A percentile compares a stretch with the other conserved stretches of the same genome.
Evolutionary conservation across 257 asterid species (phyloP).

Genomic region (Mentha longifolia): DNA sequence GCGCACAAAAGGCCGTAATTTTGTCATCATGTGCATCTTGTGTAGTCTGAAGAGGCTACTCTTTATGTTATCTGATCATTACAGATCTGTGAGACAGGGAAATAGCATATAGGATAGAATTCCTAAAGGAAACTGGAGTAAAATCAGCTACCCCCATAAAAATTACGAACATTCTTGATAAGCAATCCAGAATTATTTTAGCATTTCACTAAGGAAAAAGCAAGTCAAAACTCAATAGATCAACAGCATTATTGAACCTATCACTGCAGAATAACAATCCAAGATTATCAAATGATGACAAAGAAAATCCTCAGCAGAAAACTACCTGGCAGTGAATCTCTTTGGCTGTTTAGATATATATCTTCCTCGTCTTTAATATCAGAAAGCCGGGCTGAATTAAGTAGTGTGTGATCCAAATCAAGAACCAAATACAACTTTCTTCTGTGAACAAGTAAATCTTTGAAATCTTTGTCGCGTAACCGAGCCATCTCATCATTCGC

Average conservation of each 20-base stretch:
- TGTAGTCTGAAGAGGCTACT: slow-evolving; percentile 68
- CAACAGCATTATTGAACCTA: slow-evolving; percentile 9
- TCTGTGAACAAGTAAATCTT: slow-evolving; percentile 52
- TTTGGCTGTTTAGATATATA: slow-evolving; percentile 50
- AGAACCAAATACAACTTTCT: slow-evolving; percentile 76
- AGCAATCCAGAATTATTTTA: background rate
- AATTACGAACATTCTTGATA: slow-evolving; percentile 5
- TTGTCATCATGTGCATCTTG: slow-evolving; percentile 88
- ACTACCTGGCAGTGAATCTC: slow-evolving; percentile 69
- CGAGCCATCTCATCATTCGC: slow-evolving; percentile 68
- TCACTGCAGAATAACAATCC: slow-evolving; percentile 5
- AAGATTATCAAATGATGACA: slow-evolving; percentile 6
- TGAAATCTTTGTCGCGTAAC: slow-evolving; percentile 72
- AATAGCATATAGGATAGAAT: slow-evolving; percentile 9
- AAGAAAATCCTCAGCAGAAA: slow-evolving; percentile 8
- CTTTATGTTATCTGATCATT: slow-evolving; percentile 59
- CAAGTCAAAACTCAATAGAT: background rate
- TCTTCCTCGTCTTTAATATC: slow-evolving; percentile 65
- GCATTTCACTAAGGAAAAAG: background rate
- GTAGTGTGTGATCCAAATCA: slow-evolving; percentile 90
- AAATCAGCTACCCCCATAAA: slow-evolving; percentile 13
- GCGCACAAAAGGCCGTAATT: slow-evolving; percentile 88
- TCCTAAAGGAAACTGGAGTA: slow-evolving; percentile 10
- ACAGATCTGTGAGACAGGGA: slow-evolving; percentile 33
- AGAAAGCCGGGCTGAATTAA: slow-evolving; percentile 64